Evolutionary conservation across 2,329 filamentous ascomycete species (phyloP), one percentile per base, ranked within the genome.

Genomic region (Aspergillus unguis): DNA sequence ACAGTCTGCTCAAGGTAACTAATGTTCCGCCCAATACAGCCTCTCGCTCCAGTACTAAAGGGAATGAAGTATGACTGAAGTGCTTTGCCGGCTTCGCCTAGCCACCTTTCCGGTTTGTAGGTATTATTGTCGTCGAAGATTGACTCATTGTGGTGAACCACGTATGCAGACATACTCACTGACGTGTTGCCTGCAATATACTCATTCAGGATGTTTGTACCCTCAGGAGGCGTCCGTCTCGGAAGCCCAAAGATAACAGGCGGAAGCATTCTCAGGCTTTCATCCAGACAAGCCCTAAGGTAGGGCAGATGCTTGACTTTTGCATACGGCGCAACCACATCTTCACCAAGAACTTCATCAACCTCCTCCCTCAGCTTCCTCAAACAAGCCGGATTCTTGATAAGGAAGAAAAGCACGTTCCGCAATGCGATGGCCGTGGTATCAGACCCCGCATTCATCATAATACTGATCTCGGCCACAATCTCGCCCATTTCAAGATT

Each of bases 401-500:
- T 65, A 1, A 85, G 70, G 56, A 76, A 73, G 60, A 76, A 79
- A 61, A 83, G 71, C 36, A 77, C 76, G 54, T 82, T 80, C 9
- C 73, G 71, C 61, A 84, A 74, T 5, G 80, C 73, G 46, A 80
- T 76, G 48, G 73, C 76, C 4, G 79, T 82, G 0, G 79, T 82
- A 27, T 75, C 77, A 2, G 69, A 74, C 3, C 80, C 80, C 0
- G 80, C 80, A 54, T 79, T 80, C 62, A 67, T 63, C 60, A 68
- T 66, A 42, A 67, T 64, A 35, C 59, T 62, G 26, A 80, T 69
- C 59, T 85, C 81, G 10, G 81, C 79, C 0, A 81, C 74, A 6
- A 84, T 77, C 64, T 85, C 81, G 25, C 81, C 81, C 74, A 74
- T 80, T 51, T 82, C 77, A 2, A 84, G 73, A 33, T 75, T 74